Percentiles rank a stretch among this genome's conserved stretches.
These are phyloP conservation scores for Blepharisma stoltei DNA, from an alignment of 73 alveolate species.

Conservation along the genomic window DNA sequence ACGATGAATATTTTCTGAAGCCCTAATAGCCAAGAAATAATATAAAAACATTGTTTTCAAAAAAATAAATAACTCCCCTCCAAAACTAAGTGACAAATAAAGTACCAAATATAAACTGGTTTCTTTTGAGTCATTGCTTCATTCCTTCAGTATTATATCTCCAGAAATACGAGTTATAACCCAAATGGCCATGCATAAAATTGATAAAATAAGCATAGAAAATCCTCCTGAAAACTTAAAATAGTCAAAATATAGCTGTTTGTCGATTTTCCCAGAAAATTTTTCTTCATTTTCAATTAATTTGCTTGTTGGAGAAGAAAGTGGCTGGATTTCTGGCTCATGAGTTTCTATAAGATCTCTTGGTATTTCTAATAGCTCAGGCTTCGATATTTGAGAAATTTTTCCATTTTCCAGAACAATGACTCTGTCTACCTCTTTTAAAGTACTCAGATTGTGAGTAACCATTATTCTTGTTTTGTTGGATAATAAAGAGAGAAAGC, in stretches of 20 bases:
- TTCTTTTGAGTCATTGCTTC: slow-evolving; percentile 26
- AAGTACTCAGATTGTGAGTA: slow-evolving; percentile 47
- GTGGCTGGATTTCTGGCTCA: too few species aligned
- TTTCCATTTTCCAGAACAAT: slow-evolving; percentile 50
- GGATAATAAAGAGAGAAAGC: slow-evolving; percentile 40
- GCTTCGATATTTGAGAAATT: background rate
- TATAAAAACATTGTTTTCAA: background rate
- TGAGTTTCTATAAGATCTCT: background rate
- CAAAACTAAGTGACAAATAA: background rate
- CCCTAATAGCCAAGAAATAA: background rate
- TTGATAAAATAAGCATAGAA: slow-evolving; percentile 28
- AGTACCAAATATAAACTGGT: background rate
- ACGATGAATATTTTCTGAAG: slow-evolving; percentile 41
- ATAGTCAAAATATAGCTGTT: slow-evolving; percentile 33
- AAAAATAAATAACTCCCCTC: slow-evolving; percentile 13
- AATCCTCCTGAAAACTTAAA: slow-evolving; percentile 50
- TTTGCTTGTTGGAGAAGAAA: slow-evolving; percentile 18
- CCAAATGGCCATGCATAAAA: slow-evolving; percentile 47
- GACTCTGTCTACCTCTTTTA: slow-evolving; percentile 47
- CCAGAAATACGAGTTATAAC: slow-evolving; percentile 42
- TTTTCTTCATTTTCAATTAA: slow-evolving; percentile 43
- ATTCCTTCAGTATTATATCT: slow-evolving; percentile 49
- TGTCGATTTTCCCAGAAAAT: slow-evolving; percentile 37
- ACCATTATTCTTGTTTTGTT: slow-evolving; percentile 57
- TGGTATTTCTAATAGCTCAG: background rate